Evolutionary conservation across 345 rosid genomes (phyloP).

Genomic region (Corymbia maculata): DNA sequence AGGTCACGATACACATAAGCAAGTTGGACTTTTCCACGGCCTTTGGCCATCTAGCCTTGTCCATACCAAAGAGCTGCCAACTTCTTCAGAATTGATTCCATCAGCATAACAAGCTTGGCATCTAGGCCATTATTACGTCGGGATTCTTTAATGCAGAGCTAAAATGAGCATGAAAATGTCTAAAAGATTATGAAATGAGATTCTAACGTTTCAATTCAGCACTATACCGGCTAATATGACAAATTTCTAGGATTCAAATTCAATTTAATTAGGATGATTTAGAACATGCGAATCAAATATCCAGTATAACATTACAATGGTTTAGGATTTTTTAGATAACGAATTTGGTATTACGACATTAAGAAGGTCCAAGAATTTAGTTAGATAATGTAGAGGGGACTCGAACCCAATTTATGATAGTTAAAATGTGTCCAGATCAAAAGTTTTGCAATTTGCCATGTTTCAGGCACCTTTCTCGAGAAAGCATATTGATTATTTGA

Average conservation of each 20-base stretch:
- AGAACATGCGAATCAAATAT: not conserved
- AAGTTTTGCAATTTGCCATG: fast-evolving
- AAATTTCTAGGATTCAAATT: not conserved
- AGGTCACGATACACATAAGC: not conserved
- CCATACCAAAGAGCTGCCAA: not conserved
- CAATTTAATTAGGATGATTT: no score
- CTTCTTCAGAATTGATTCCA: not conserved
- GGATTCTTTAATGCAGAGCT: not conserved
- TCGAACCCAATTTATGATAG: not conserved
- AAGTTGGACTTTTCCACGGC: not conserved
- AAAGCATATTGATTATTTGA: not conserved
- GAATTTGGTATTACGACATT: not conserved
- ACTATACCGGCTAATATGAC: not conserved
- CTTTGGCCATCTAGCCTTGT: not conserved
- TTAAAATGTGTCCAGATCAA: not conserved
- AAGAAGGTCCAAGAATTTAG: not conserved
- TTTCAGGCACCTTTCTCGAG: not conserved
- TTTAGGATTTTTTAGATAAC: not conserved
- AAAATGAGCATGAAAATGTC: not conserved
- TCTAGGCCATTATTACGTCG: no score
- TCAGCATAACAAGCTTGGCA: not conserved
- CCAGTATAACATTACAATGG: not conserved
- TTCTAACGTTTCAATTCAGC: no score
- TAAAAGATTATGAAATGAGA: no score
- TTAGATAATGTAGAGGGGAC: not conserved